Conservation (phyloP, 495 filamentous ascomycete species). For the Annulohypoxylon stygium region DNA sequence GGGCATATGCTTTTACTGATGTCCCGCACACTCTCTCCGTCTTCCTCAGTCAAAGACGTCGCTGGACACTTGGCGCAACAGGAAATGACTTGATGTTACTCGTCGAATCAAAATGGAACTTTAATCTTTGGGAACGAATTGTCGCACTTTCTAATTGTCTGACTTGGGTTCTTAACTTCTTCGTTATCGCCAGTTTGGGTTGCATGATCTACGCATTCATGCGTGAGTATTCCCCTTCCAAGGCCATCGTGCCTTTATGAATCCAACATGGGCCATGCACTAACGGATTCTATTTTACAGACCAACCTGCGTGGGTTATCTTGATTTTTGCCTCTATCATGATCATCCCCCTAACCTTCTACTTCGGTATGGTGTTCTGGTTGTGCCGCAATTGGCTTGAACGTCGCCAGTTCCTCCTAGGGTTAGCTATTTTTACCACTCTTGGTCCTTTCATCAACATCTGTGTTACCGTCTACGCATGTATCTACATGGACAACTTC, state of each 20-base stretch:
- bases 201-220: constrained; percentile 44
- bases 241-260: neutral
- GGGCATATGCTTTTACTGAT: constrained; percentile 49
- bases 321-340: constrained; percentile 50
- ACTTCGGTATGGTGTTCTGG: constrained; percentile 44
- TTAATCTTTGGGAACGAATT: constrained; percentile 49
- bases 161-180: constrained; percentile 49
- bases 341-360: constrained; percentile 44
- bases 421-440: constrained; percentile 38
- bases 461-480: constrained; percentile 46
- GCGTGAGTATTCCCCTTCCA: constrained; percentile 28
- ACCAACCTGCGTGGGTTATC: constrained; percentile 46
- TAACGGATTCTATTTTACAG: constrained; percentile 10
- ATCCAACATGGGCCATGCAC: neutral
- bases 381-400: constrained; percentile 38
- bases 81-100: constrained; percentile 51
- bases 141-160: constrained; percentile 47
- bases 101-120: constrained; percentile 27
- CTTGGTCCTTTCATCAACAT: constrained; percentile 51
- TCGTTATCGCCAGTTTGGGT: constrained; percentile 51
- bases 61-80: constrained; percentile 52
- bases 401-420: constrained; percentile 43
- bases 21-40: constrained; percentile 49
- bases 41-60: constrained; percentile 52
- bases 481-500: constrained; percentile 50